Evolutionary conservation across 805 yeast genomes (phyloP).

Genomic region (Nakazawaea siamensis): DNA sequence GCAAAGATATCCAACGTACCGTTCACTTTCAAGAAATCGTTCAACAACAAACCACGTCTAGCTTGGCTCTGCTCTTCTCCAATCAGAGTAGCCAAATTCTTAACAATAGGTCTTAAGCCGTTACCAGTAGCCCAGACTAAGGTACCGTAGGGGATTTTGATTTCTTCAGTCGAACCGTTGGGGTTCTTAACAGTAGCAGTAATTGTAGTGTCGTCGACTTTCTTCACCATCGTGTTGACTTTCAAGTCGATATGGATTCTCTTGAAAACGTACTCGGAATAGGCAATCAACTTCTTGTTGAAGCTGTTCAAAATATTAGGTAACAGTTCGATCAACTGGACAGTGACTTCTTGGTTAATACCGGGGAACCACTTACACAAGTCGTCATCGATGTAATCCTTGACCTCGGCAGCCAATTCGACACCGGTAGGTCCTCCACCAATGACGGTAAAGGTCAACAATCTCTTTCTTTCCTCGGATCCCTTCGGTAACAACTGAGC

Average conservation of each 20-base stretch:
- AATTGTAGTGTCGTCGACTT: conserved; percentile 66
- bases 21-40: conserved; percentile 73
- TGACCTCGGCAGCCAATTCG: conserved; percentile 93
- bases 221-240: conserved; percentile 83
- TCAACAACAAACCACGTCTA: conserved; percentile 82
- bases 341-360: conserved; percentile 72
- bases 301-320: conserved; percentile 81
- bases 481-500: conserved; percentile 73
- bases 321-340: conserved; percentile 82
- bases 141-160: conserved; percentile 77
- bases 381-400: conserved; percentile 91
- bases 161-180: conserved; percentile 54
- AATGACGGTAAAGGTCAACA: conserved; percentile 83
- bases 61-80: conserved; percentile 69
- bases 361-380: conserved; percentile 83
- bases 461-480: conserved; percentile 70
- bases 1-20: conserved; percentile 82
- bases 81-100: conserved; percentile 56
- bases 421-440: conserved; percentile 99
- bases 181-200: conserved; percentile 60
- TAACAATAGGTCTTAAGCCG: conserved; percentile 72
- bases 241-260: conserved; percentile 61
- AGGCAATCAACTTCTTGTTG: conserved; percentile 59
- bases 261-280: conserved; percentile 72
- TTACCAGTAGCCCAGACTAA: conserved; percentile 98